Evolutionary conservation across 495 filamentous ascomycete species (phyloP).

Genomic region (Penicillium paxilli): DNA sequence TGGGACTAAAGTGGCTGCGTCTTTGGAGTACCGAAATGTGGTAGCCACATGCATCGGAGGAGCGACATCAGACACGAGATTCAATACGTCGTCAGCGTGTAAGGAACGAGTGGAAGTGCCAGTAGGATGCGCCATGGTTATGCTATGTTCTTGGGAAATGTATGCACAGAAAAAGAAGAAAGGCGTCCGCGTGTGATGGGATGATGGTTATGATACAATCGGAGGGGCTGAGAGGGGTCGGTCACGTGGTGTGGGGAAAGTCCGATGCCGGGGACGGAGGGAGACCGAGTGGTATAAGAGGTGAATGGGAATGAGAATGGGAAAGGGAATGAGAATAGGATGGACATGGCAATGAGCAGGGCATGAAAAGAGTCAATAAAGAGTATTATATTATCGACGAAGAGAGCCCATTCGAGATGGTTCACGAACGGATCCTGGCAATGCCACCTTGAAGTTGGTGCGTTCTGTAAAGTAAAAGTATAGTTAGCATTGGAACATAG

Average conservation of each 20-base stretch:
- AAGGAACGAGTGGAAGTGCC: slow-evolving; percentile 67
- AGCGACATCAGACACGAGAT: slow-evolving; percentile 71
- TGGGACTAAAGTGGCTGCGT: slow-evolving; percentile 63
- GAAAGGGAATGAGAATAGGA: not conserved
- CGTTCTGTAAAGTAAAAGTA: slow-evolving; percentile 39
- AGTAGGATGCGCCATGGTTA: slow-evolving; percentile 32
- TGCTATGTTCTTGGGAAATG: slow-evolving; percentile 25
- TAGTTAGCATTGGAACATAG: not conserved
- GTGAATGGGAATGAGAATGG: not conserved
- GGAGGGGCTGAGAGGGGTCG: slow-evolving; percentile 8
- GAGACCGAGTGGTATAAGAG: not conserved
- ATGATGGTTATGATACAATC: slow-evolving; percentile 22
- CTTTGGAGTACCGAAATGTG: slow-evolving; percentile 75
- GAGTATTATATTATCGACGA: slow-evolving; percentile 35
- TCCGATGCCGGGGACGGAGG: too few relatives aligned
- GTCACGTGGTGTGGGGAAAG: slow-evolving; percentile 25
- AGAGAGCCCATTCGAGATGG: slow-evolving; percentile 52
- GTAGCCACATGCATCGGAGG: slow-evolving; percentile 86
- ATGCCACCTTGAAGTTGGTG: slow-evolving; percentile 40
- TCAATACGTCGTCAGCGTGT: slow-evolving; percentile 81
- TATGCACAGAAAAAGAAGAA: slow-evolving; percentile 25
- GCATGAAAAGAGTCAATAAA: not conserved
- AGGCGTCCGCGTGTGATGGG: not conserved
- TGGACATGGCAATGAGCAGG: not conserved
- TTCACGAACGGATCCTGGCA: slow-evolving; percentile 49